Conservation (phyloP, 768 basidiomycete genomes). For the Russula dissimulans region DNA sequence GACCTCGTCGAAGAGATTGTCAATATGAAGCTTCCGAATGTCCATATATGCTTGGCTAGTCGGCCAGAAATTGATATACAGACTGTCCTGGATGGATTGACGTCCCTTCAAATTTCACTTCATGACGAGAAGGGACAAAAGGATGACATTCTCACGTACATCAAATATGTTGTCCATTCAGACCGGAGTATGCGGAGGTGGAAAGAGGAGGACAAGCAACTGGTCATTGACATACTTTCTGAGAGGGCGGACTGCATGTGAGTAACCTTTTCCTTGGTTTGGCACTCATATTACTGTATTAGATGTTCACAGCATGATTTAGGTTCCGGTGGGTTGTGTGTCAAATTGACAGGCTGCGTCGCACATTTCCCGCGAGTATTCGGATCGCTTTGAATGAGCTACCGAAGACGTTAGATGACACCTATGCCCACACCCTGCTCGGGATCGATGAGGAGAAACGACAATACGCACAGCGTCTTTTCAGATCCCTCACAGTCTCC, state of each 20-base stretch:
- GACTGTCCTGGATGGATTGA: neutral
- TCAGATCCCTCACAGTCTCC: neutral
- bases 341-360: neutral
- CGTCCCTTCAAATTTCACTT: neutral
- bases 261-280: neutral
- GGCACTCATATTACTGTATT: too few relatives aligned
- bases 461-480: neutral
- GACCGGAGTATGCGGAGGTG: neutral
- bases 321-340: neutral
- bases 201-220: neutral
- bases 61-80: neutral
- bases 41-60: neutral
- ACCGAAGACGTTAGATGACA: neutral
- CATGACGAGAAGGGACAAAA: neutral
- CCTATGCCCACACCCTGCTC: neutral
- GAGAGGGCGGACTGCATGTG: neutral
- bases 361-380: neutral
- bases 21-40: neutral
- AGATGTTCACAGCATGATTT: neutral
- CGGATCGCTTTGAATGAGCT: too few relatives aligned
- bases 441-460: neutral
- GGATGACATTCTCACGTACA: neutral
- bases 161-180: neutral
- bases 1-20: neutral
- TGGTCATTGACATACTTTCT: neutral